Evolutionary conservation across 495 filamentous ascomycete genomes (phyloP), one percentile per base, ranked within the genome.

Genomic region (Neurospora sp.): DNA sequence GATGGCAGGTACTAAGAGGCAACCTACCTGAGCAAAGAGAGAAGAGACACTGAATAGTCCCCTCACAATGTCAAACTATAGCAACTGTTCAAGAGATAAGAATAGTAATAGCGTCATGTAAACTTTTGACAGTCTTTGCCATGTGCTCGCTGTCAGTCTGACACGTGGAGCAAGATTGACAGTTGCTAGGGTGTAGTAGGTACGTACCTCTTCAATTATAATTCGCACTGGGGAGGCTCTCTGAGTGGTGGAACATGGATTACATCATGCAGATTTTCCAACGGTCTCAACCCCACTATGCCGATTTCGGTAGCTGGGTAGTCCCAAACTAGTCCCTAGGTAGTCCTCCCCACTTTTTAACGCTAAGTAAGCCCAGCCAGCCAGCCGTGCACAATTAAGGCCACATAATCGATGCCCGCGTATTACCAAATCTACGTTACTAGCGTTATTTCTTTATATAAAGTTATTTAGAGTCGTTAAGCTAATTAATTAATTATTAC

Each of bases 191-290:
- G 20, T 53, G 20, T 5, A 35, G 20, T 5, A 35, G 31, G 31
- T 35, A 35, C 31, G 31, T 35, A 35, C 31, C 31, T 35, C 31
- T 35, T 35, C 31, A 35, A 35, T 35, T 35, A 35, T 5, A 76
- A 74, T 76, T 77, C 76, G 68, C 74, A 77, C 76, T 73, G 76
- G 48, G 71, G 12, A 39, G 42, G 37, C 46, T 71, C 35, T 42
- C 4, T 65, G 31, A 35, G 31, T 35, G 27, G 53, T 65, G 53
- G 27, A 39, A 20, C 65, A 48, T 38, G 65, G 69, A 74, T 74
- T 77, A 69, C 75, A 78, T 78, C 71, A 74, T 69, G 72, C 73
- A 71, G 68, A 77, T 77, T 20, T 61, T 40, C 48, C 48, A 35
- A 65, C 53, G 53, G 53, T 27, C 53, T 65, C 12, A 37, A 44